Evolutionary conservation across 805 yeast genomes (phyloP), one percentile per base, ranked within the genome.

Genomic region (Komagataella mondaviorum): DNA sequence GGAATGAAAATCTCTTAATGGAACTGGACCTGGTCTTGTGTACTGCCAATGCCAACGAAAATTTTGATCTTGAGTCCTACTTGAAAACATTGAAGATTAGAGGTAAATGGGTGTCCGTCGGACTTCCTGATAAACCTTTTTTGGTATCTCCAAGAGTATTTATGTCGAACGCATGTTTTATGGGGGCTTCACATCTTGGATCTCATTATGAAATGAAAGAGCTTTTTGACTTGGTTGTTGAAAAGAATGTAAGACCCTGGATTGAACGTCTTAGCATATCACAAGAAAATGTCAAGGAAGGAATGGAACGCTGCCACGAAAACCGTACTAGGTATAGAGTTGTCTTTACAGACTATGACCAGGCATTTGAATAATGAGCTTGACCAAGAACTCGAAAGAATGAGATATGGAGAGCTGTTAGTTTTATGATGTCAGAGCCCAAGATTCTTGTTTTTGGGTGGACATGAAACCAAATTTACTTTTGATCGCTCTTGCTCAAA

Each of bases 11-110:
- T 20, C 20, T 20, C 20, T 20, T 14, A 8, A 10, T 30, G 39
- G 39, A 63, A 51, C 68, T 81, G 49, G 84, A 81, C 57, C 59
- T 79, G 51, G 67, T 81, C 44, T 63, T 81, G 55, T 72, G 75
- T 60, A 70, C 80, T 56, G 82, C 80, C 39, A 73, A 77, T 53
- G 70, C 80, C 48, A 67, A 77, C 18, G 71, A 68, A 12, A 73
- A 71, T 48, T 68, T 80, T 58, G 78, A 75, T 54, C 61, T 81
- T 52, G 66, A 71, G 55, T 59, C 68, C 22, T 77, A 78, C 62
- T 60, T 82, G n/a, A 30, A 30, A 14, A 30, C 39, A 2, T 53
- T 66, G 47, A 61, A 61, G 49, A 69, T 66, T 23, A 69, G 69
- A 59, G 71, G 70, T 23, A 66, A 65, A 54, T 73, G 71, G 50